A percentile compares a stretch with the other conserved stretches of the same genome.
Evolutionary conservation across 164 flowering plant genomes (phyloP).

Genomic region (Cinnamomum chago): DNA sequence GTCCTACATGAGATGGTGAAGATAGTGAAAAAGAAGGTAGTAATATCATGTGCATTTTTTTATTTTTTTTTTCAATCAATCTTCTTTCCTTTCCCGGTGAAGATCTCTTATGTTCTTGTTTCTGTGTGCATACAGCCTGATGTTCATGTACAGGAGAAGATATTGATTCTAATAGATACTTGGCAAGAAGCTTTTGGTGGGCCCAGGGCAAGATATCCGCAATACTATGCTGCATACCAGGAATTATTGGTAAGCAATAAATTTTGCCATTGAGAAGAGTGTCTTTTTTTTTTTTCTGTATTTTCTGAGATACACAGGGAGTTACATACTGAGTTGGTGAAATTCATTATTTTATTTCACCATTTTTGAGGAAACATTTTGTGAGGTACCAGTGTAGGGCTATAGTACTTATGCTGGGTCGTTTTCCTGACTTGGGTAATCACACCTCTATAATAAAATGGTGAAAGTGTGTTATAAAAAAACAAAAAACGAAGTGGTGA

Average conservation of each 20-base stretch:
- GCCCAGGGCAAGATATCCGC: constrained; percentile 93
- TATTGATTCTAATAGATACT: constrained; percentile 80
- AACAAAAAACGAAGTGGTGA: neutral
- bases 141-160: constrained; percentile 85
- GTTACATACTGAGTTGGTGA: neutral
- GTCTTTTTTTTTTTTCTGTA: neutral
- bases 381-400: neutral
- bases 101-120: constrained; percentile 3
- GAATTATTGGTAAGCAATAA: constrained; percentile 69
- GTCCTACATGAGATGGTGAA: constrained; percentile 91
- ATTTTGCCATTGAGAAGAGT: neutral
- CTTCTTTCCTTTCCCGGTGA: neutral
- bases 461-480: too few species aligned
- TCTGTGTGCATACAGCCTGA: constrained; percentile 64
- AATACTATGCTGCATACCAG: constrained; percentile 85
- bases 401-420: neutral
- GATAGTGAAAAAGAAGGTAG: constrained; percentile 87
- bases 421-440: neutral
- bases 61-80: constrained; percentile 3
- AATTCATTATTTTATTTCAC: too few species aligned
- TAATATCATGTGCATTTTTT: neutral
- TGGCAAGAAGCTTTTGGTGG: constrained; percentile 99
- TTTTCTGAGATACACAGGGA: neutral
- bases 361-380: neutral
- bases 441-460: neutral